Conservation (phyloP, 176 grass and related monocot genomes). For the Oryza meridionalis region DNA sequence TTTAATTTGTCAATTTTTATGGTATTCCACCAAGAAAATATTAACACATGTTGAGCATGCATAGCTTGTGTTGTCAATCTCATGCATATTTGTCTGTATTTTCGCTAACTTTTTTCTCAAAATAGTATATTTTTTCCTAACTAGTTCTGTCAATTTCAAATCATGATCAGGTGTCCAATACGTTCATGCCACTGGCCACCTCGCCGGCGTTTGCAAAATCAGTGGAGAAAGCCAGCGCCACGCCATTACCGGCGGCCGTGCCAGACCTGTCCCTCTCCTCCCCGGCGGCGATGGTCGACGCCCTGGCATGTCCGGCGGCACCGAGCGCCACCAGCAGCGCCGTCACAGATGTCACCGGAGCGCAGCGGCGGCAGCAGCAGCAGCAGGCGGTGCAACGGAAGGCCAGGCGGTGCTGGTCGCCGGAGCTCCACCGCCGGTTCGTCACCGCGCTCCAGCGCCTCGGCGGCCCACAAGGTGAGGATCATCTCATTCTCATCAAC, state of each 20-base stretch:
- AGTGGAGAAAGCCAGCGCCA: background rate
- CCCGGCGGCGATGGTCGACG: conserved; percentile 19
- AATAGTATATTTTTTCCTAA: conserved; percentile 12
- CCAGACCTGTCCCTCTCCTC: conserved; percentile 61
- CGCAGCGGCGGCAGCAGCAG: conserved; percentile 37
- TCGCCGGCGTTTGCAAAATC: conserved; percentile 7
- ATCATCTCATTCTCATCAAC: background rate
- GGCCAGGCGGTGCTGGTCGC: conserved; percentile 83
- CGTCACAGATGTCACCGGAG: conserved; percentile 15
- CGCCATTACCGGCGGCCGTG: background rate
- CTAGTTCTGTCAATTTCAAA: background rate
- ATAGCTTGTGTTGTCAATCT: background rate
- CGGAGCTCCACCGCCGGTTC: conserved; percentile 82
- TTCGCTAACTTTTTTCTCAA: background rate
- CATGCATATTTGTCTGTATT: background rate
- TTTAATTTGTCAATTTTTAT: background rate
- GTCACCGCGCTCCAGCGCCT: conserved; percentile 76
- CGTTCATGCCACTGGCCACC: conserved; percentile 26
- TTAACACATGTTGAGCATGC: background rate
- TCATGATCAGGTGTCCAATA: conserved; percentile 26
- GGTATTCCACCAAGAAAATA: background rate
- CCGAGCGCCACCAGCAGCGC: conserved; percentile 45
- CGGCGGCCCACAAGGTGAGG: conserved; percentile 71
- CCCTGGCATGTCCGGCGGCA: conserved; percentile 18
- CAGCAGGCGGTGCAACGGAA: conserved; percentile 61